Percentiles rank a stretch among this genome's conserved stretches.
Conservation (phyloP, 1,139 yeast genomes). For the Yamadazyma friedrichii region DNA sequence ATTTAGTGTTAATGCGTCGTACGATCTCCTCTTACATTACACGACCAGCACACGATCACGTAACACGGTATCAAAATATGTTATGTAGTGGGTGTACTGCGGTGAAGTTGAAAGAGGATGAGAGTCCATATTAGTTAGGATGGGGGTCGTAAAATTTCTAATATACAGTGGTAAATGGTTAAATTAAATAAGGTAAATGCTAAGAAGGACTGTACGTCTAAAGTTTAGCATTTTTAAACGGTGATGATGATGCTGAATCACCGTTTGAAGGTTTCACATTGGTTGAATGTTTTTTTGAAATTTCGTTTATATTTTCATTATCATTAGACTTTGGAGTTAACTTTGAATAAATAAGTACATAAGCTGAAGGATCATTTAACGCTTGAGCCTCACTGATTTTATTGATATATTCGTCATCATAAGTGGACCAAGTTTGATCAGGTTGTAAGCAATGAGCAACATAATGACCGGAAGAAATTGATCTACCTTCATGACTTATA, state of each 20-base stretch:
- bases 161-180: too few species aligned
- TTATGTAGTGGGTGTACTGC: too few species aligned
- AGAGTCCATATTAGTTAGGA: too few species aligned
- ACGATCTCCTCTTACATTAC: background rate
- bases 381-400: slow-evolving; percentile 71
- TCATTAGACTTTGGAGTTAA: slow-evolving; percentile 41
- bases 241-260: background rate
- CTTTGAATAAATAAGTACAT: slow-evolving; percentile 80
- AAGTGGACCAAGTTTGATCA: slow-evolving; percentile 87
- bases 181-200: too few species aligned
- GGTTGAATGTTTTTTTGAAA: background rate
- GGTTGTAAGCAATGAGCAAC: slow-evolving; percentile 90
- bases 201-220: background rate
- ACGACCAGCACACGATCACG: background rate
- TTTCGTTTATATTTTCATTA: too few species aligned
- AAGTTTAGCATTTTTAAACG: background rate
- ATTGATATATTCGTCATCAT: slow-evolving; percentile 89
- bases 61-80: too few species aligned
- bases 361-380: slow-evolving; percentile 81
- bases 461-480: slow-evolving; percentile 91
- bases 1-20: background rate
- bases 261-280: background rate
- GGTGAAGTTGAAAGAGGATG: too few species aligned
- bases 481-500: slow-evolving; percentile 91
- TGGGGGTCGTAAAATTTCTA: too few species aligned